Evolutionary conservation across 2,329 filamentous ascomycete species (phyloP).

Genomic region (Penicillium sp.): DNA sequence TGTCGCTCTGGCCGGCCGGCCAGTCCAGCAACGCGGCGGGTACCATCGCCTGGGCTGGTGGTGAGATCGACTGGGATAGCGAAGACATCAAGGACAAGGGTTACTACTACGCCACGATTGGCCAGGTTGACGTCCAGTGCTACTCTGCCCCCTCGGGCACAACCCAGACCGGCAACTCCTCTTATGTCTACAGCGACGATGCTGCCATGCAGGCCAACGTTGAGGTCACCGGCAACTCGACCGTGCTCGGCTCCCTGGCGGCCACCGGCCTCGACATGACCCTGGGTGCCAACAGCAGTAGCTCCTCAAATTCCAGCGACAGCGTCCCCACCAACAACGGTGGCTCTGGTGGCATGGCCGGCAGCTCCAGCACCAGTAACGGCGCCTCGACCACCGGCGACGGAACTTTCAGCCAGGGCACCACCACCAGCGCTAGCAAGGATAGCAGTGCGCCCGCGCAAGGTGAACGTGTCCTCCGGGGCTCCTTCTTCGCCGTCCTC

Average conservation of each 20-base stretch:
- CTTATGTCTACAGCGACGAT: constrained; percentile 70
- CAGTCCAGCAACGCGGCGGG: constrained; percentile 73
- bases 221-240: constrained; percentile 68
- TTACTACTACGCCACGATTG: constrained; percentile 83
- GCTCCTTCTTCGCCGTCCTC: constrained; percentile 48
- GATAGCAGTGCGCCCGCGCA: constrained; percentile 33
- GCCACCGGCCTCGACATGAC: constrained; percentile 76
- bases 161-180: constrained; percentile 57
- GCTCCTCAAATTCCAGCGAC: no score
- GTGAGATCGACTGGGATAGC: constrained; percentile 80
- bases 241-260: constrained; percentile 72
- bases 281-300: constrained; percentile 21
- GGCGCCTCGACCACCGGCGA: constrained; percentile 22
- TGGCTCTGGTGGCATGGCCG: constrained; percentile 27
- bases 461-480: constrained; percentile 42
- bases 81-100: constrained; percentile 75
- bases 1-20: constrained; percentile 95
- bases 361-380: constrained; percentile 20
- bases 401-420: constrained; percentile 34
- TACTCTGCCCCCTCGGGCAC: constrained; percentile 75
- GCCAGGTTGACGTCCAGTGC: constrained; percentile 78
- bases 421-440: constrained; percentile 9
- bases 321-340: constrained; percentile 36
- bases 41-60: constrained; percentile 89
- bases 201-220: constrained; percentile 73